Conservation (phyloP, 345 rosid species). For the Ailanthus altissimus region DNA sequence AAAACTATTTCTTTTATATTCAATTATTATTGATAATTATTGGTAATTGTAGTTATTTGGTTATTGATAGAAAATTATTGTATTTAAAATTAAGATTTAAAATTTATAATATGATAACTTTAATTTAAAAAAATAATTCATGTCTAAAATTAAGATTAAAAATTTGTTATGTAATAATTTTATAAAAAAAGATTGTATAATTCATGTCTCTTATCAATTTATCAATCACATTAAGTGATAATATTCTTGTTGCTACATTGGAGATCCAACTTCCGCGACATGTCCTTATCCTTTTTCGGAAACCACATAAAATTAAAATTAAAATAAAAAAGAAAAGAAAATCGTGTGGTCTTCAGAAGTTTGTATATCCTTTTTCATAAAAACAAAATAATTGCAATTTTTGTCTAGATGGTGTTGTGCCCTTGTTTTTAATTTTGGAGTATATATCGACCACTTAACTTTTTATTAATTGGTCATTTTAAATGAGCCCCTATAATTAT, state of each 20-base stretch:
- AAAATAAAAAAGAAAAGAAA: no score
- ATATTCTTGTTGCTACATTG: not conserved
- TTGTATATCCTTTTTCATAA: not conserved
- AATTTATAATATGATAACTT: no score
- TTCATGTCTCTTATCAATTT: constrained; percentile 8
- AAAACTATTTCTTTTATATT: no score
- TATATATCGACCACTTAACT: not conserved
- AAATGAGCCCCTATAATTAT: no score
- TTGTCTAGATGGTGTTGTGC: not conserved
- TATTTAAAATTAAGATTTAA: no score
- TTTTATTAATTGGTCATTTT: not conserved
- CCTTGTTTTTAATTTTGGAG: not conserved
- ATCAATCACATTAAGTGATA: not conserved
- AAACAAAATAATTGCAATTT: not conserved
- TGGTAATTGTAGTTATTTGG: no score
- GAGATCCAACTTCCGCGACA: not conserved
- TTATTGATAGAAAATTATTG: no score
- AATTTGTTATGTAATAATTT: no score
- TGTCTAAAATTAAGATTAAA: no score
- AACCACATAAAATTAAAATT: constrained; percentile 1
- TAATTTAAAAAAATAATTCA: no score
- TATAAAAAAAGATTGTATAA: not conserved
- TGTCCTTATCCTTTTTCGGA: not conserved
- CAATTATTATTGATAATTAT: no score
- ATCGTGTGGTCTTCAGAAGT: not conserved